Percentiles rank a stretch among this genome's conserved stretches.
Evolutionary conservation across 345 rosid genomes (phyloP).

Genomic region (Limnanthes douglasii): DNA sequence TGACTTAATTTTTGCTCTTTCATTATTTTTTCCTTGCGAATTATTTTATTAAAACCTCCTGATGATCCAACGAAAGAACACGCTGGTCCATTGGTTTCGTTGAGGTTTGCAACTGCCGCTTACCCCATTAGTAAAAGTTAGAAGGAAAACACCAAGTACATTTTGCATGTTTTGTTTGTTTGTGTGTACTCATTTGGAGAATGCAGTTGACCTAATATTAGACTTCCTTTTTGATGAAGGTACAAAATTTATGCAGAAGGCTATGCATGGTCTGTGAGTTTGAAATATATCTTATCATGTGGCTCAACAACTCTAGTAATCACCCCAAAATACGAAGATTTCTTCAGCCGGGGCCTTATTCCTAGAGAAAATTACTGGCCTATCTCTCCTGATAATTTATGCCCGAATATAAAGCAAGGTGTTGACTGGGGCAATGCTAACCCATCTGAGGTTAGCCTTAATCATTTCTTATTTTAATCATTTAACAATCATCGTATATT

Average conservation of each 20-base stretch:
- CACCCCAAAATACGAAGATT: constrained; percentile 73
- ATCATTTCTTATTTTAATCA: not conserved
- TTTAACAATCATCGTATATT: not conserved
- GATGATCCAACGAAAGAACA: too few relatives aligned
- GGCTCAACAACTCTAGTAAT: constrained; percentile 68
- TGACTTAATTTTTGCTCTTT: too few relatives aligned
- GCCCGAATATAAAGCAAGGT: constrained; percentile 53
- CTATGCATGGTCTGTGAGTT: constrained; percentile 92
- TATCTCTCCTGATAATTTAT: constrained; percentile 40
- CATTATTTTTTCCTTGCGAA: too few relatives aligned
- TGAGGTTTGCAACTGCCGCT: too few relatives aligned
- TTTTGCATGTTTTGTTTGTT: too few relatives aligned
- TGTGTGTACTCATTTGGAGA: too few relatives aligned
- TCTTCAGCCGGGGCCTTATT: constrained; percentile 73
- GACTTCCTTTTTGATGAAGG: constrained; percentile 19
- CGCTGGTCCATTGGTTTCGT: too few relatives aligned
- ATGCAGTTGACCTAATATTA: too few relatives aligned
- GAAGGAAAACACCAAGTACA: too few relatives aligned
- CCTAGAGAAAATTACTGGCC: constrained; percentile 78
- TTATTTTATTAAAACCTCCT: too few relatives aligned
- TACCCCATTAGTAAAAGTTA: too few relatives aligned
- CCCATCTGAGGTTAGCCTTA: constrained; percentile 36
- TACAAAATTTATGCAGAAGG: constrained; percentile 97
- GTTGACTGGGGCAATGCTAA: constrained; percentile 82
- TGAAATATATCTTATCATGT: constrained; percentile 81